These are phyloP conservation scores for Mycosphaerella sp. DNA, from an alignment of 2,329 filamentous ascomycete genomes.

Conservation along the genomic window DNA sequence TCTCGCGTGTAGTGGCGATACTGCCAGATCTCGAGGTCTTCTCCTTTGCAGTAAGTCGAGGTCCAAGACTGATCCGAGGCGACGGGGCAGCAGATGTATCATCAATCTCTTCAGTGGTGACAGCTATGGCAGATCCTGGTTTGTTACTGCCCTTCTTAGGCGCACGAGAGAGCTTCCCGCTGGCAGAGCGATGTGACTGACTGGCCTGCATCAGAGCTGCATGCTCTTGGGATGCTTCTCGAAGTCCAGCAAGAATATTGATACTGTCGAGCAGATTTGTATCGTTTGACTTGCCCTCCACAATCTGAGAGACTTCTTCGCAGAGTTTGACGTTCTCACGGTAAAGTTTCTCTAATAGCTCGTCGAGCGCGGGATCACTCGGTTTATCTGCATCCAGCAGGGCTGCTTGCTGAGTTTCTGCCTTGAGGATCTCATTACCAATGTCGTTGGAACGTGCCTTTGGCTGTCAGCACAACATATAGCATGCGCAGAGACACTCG, in stretches of 20 bases:
- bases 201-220: conserved; percentile 33
- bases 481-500: neutral
- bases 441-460: conserved; percentile 32
- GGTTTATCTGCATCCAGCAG: conserved; percentile 29
- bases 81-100: conserved; percentile 31
- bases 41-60: conserved; percentile 32
- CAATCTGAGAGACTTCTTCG: conserved; percentile 42
- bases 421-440: conserved; percentile 34
- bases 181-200: conserved; percentile 23
- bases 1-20: conserved; percentile 43
- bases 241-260: conserved; percentile 43
- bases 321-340: conserved; percentile 45
- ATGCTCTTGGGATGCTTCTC: conserved; percentile 41
- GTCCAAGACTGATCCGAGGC: conserved; percentile 28
- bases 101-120: conserved; percentile 28
- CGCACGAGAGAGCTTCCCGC: conserved; percentile 26
- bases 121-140: conserved; percentile 20
- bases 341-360: conserved; percentile 42
- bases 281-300: conserved; percentile 40
- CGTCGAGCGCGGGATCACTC: conserved; percentile 37
- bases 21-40: conserved; percentile 37
- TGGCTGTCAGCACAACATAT: neutral
- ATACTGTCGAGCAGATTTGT: conserved; percentile 41
- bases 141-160: conserved; percentile 26
- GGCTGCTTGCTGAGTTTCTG: conserved; percentile 33